Conservation (phyloP, 2,329 filamentous ascomycete genomes). For the Alternaria metachromatica region DNA sequence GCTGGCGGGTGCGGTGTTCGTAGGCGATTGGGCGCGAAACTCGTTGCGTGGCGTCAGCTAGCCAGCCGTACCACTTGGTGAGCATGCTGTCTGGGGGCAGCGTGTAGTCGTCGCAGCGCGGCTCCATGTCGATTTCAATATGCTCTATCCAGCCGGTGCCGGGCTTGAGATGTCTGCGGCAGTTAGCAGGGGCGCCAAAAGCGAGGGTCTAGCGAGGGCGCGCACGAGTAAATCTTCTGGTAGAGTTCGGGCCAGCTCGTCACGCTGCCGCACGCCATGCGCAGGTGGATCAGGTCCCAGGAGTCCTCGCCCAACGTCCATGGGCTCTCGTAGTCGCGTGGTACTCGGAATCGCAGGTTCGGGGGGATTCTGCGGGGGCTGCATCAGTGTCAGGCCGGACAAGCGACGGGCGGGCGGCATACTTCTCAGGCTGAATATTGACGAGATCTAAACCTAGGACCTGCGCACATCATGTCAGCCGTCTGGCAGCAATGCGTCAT, state of each 20-base stretch:
- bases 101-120: slow-evolving; percentile 72
- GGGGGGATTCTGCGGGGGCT: slow-evolving; percentile 67
- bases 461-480: slow-evolving; percentile 40
- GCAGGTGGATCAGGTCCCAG: slow-evolving; percentile 84
- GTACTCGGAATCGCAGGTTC: slow-evolving; percentile 70
- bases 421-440: slow-evolving; percentile 66
- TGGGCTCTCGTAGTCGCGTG: slow-evolving; percentile 77
- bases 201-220: slow-evolving; percentile 1
- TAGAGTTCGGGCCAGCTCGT: slow-evolving; percentile 78
- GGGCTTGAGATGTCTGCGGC: slow-evolving; percentile 74
- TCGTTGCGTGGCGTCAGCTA: slow-evolving; percentile 71
- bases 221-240: slow-evolving; percentile 70
- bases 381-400: slow-evolving; percentile 42
- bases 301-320: slow-evolving; percentile 73
- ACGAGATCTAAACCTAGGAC: slow-evolving; percentile 68
- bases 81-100: slow-evolving; percentile 65
- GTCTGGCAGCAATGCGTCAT: slow-evolving; percentile 22
- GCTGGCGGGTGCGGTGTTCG: slow-evolving; percentile 65
- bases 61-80: slow-evolving; percentile 71
- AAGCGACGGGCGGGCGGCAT: slow-evolving; percentile 50
- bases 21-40: slow-evolving; percentile 71
- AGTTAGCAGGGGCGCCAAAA: slow-evolving; percentile 26
- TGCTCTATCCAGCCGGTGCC: slow-evolving; percentile 81
- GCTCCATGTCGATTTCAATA: slow-evolving; percentile 84
- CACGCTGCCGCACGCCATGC: slow-evolving; percentile 80